Base-by-base conservation (phyloP, 106 monocot species). In the Posidonia australis region DNA sequence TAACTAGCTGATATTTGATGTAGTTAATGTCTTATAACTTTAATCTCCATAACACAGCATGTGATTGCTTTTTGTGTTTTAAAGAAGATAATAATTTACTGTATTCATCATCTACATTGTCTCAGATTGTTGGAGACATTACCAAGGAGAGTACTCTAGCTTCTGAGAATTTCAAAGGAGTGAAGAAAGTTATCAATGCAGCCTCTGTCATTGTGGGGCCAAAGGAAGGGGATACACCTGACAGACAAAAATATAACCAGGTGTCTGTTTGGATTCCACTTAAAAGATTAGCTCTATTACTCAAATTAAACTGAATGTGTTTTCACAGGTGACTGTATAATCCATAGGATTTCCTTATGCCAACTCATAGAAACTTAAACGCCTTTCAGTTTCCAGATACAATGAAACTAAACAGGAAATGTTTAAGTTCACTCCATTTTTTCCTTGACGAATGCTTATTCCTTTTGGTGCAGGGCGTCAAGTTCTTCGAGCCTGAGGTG, bases 211-310 rank as follows among this genome's bases (percentile, higher is more conserved):
- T 98, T 70, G 84, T 98, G 11, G 96, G 96, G 45, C 96, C 87
- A 23, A 90, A 90, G 82, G 96, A 98, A 85, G 96, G 96, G 18
- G 96, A 90, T 77, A 98, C 96, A 70, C 96, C 96, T 78, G 96
- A 87, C 67, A 86, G 96, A 77, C 76, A 72, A 36, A 98, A 98
- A 80, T 98, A 98, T 54, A 87, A 75, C 22, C 90, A 90, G 75
- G 90, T 98, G 84, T 51, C 7, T 4, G 2, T 36, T 36, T 36
- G 36, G 7, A 36, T 36, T 36, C 36, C 36, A 36, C 36, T 36
- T 36, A 36, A 36, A n/a, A 4, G 36, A 36, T 36, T 4, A 36
- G 2, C 36, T 36, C 36, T 36, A n/a, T n/a, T 36, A 2, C 7
- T 36, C 36, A 36, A 7, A 36, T 36, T 36, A 36, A 7, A 36